A percentile compares a stretch with the other conserved stretches of the same genome.
Evolutionary conservation across 2,329 filamentous ascomycete genomes (phyloP).

Genomic region (Cordyceps pruinosa): DNA sequence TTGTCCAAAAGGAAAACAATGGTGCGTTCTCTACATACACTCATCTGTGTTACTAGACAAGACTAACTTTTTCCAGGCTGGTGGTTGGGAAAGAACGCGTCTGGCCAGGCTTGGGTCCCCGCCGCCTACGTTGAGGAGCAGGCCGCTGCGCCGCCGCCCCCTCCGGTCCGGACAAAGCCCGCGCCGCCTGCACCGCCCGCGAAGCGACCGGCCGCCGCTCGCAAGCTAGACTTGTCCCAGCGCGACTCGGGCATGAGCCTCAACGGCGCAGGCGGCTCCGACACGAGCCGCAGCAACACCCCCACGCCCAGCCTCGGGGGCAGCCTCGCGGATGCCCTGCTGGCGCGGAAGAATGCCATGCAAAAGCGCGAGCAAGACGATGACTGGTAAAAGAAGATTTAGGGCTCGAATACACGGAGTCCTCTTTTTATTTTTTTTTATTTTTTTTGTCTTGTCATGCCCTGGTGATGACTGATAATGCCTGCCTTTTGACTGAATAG

Average conservation of each 20-base stretch:
- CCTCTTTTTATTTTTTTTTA: not conserved
- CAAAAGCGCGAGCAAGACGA: constrained; percentile 63
- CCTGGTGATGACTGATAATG: constrained; percentile 5
- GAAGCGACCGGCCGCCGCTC: constrained; percentile 67
- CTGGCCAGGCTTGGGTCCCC: constrained; percentile 84
- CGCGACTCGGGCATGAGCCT: constrained; percentile 66
- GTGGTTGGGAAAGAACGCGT: constrained; percentile 79
- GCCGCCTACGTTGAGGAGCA: constrained; percentile 90
- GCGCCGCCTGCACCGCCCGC: constrained; percentile 68
- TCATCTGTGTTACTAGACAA: not conserved
- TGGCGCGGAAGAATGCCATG: constrained; percentile 71
- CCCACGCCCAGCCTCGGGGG: constrained; percentile 66
- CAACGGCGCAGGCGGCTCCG: constrained; percentile 48
- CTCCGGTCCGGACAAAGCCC: constrained; percentile 53
- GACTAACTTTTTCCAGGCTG: constrained; percentile 59
- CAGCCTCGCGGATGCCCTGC: constrained; percentile 70
- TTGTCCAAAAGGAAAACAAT: constrained; percentile 92
- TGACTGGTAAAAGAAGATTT: constrained; percentile 50
- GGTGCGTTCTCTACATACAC: constrained; percentile 50
- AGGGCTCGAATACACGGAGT: not conserved
- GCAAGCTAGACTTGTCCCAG: constrained; percentile 62
- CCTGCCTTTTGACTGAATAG: not conserved
- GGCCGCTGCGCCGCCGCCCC: constrained; percentile 54
- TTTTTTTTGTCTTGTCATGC: constrained; percentile 6
- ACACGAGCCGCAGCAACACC: constrained; percentile 61